Evolutionary conservation across 371 early-diverging fungal genomes (phyloP), one percentile per base, ranked within the genome.

Genomic region (Actinomortierella ambigua): DNA sequence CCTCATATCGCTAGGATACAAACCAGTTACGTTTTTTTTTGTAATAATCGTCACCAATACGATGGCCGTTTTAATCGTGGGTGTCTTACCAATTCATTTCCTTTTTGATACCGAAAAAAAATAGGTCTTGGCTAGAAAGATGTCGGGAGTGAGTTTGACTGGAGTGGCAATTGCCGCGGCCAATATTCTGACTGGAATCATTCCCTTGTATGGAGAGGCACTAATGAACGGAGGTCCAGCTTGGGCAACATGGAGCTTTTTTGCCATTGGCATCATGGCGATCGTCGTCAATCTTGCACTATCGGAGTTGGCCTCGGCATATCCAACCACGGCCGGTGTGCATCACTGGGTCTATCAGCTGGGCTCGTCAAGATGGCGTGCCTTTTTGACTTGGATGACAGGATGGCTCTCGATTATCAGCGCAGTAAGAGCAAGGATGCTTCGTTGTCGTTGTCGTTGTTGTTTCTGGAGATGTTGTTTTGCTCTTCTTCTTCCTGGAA

Each of bases 361-460:
- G 9, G 71, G 71, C 14, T 70, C 71, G 7, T 41, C 65, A 3
- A 43, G 50, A 22, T 54, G 62, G 23, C 58, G 71, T 2, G 65
- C 71, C 1, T 65, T 50, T 28, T 34, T 70, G 27, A 54, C 71
- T 3, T 70, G 71, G 71, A 65, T 70, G 71, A 61, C 61, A 23
- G 71, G 71, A 50, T 70, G 71, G 71, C 51, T 65, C 53, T 61
- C 71, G n/a, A 65, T 70, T 34, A 59, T 61, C 59, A 70, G 65
- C 50, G 47, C 71, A 22, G 71, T 70, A 70, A 50, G 59, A 34
- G 34, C 4, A 6, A 6, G 4, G 4, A 11, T 4, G 34, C 11
- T 34, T 6, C 11, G 4, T 34, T 34, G 34, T 34, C 4, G 4
- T 6, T 34, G 11, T 34, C 7, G 34, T 34, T 47, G 6, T n/a